Base-by-base conservation (phyloP, 805 yeast genomes). In the Starmerella floricola region DNA sequence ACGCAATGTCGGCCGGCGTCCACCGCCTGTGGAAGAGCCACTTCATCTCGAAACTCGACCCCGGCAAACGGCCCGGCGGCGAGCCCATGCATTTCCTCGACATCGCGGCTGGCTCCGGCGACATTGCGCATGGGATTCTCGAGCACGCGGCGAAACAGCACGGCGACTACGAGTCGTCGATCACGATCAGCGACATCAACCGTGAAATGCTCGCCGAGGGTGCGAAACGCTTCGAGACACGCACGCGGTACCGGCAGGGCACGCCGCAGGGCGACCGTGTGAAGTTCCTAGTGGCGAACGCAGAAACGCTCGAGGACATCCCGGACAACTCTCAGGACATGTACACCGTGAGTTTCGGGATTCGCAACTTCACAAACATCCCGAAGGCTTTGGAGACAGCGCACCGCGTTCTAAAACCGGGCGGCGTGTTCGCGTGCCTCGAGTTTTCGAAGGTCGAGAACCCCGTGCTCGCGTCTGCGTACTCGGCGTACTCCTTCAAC, bases 61-160 rank as follows among this genome's bases (percentile, higher is more conserved):
- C 96, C 34, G 98, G 98, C 27, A 76, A 76, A 67, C 73, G 97
- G 57, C 88, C 94, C 4, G 93, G 88, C 35, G 73, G 76, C 12
- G 73, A 78, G 50, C 95, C 95, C 3, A 67, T 91, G 54, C 74
- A 78, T 45, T 88, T 91, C 57, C 70, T 91, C 49, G 98, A 91
- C 62, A 97, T 91, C 44, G 98, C 98, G 21, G 98, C 98, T 46
- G 98, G 98, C 19, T 85, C 97, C 10, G 98, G 98, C 36, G 98
- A 91, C 58, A 88, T 91, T 62, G 98, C 98, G 1, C 85, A 85
- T 63, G 93, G 98, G 2, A 71, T 91, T 49, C 68, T 91, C 48
- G 95, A 86, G 55, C 95, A 91, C 62, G 97, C 97, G 8, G 77
- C 79, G 49, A 63, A 68, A 31, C 74, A 76, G 48, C 84, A 76